Evolutionary conservation across 441 rosid genomes (phyloP), one percentile per base, ranked within the genome.

Genomic region (Jatropha podagrica): DNA sequence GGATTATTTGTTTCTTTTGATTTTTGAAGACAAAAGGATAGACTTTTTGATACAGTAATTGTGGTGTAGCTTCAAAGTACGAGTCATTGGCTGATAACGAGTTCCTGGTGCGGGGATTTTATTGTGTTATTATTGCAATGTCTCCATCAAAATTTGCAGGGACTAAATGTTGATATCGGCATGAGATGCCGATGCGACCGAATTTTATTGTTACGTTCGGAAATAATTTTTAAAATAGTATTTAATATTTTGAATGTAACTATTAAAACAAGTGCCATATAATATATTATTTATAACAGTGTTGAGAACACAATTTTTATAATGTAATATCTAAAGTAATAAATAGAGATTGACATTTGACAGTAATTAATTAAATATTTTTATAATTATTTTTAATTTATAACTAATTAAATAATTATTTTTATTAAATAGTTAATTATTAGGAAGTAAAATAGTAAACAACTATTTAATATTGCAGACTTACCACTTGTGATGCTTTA

Each of bases 31-130:
- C 66, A 63, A 74, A 71, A 12, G 79, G 92, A 89, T 89, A 87
- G 84, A 82, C 76, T 58, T 72, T 52, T n/a, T 12, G 70, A 56
- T 76, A 51, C 77, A 44, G 60, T 74, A 80, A 80, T 81, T 83
- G 92, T 89, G 92, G 90, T 80, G 82, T 20, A 78, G 91, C 82
- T 87, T 87, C 78, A 69, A 82, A 71, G 78, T 20, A 2, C 27
- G 71, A 76, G 58, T 74, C 40, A 69, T 62, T 80, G 81, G 86
- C 73, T 20, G 84, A 78, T 74, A 76, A 58, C 56, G 38, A 32
- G 40, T 65, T 42, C 74, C 37, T 68, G 38, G 49, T 11, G 0
- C 18, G 4, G 61, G 12, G 61, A 58, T 42, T 11, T 74, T 55
- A 2, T 56, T 15, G 38, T 65, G 32, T 65, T 0, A 26, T 26